Base-by-base conservation (phyloP, 805 yeast species). In the Lipomyces chichibuensis region DNA sequence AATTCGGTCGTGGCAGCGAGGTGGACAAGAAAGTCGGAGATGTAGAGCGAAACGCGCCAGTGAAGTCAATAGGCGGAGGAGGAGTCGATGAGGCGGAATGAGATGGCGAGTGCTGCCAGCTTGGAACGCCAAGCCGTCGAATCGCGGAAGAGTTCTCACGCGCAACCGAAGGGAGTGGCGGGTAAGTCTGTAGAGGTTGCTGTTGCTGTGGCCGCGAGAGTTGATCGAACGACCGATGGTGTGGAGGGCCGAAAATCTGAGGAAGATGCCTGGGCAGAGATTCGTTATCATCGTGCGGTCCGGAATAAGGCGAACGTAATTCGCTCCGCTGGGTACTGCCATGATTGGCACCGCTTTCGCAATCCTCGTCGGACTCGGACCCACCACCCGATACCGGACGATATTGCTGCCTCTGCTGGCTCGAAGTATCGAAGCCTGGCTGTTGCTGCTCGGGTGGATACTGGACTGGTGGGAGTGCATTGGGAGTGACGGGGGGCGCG, bases 11-110 rank as follows among this genome's bases (percentile, higher is more conserved):
- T 17, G 55, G 33, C n/a, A 52, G 17, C n/a, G 35, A 33, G 17
- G 20, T 37, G 66, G 51, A 33, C 63, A 56, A 55, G 63, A 66
- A 43, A 57, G 57, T 35, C 39, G 65, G 53, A 39, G 69, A 13
- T 33, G 59, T 29, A 33, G 69, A 59, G 25, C 73, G 65, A 66
- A 78, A 80, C 66, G 80, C 76, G 17, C 80, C 75, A 0, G 83
- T 80, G 69, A 80, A 80, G 65, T 80, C 83, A 58, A 80, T 77
- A 9, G 71, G 39, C 3, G 71, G 69, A 14, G 70, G 69, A 2
- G 60, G 57, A 25, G 65, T 23, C 14, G 55, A 39, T n/a, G 17
- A 55, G 11, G 61, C 62, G n/a, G 33, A n/a, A 3, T 43, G 20
- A 43, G 49, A 43, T 3, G 49, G 23, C 25, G 56, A 35, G 43